A percentile compares a stretch with the other conserved stretches of the same genome.
Evolutionary conservation across 441 rosid genomes (phyloP).

Genomic region (Oxalis stricta): DNA sequence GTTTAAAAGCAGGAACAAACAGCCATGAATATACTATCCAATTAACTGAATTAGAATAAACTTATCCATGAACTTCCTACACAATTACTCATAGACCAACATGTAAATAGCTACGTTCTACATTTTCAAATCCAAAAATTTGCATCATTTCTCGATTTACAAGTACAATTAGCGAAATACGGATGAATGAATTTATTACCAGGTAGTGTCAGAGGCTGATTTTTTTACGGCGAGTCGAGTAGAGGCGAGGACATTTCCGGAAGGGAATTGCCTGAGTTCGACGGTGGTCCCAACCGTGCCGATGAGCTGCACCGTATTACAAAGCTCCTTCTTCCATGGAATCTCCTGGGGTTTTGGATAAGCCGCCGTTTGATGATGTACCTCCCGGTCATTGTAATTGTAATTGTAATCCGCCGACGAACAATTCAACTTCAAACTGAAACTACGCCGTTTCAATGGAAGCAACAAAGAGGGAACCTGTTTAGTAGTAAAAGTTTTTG

Average conservation of each 20-base stretch:
- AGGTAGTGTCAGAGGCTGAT: conserved; percentile 34
- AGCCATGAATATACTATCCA: too few species aligned
- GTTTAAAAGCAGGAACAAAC: background rate
- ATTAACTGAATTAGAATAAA: too few species aligned
- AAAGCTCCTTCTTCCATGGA: conserved; percentile 52
- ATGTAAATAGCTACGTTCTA: too few species aligned
- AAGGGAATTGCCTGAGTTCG: conserved; percentile 37
- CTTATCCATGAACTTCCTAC: too few species aligned
- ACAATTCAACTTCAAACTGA: conserved; percentile 15
- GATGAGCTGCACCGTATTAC: conserved; percentile 41
- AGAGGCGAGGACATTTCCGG: conserved; percentile 48
- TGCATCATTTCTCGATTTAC: too few species aligned
- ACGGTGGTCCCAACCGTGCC: conserved; percentile 37
- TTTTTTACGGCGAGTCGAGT: conserved; percentile 41
- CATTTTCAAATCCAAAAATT: too few species aligned
- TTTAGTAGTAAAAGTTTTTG: too few species aligned
- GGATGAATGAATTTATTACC: conserved; percentile 14
- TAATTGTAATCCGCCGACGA: conserved; percentile 23
- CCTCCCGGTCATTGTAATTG: conserved; percentile 9
- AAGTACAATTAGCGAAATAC: too few species aligned
- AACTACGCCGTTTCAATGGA: background rate
- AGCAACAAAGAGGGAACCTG: too few species aligned
- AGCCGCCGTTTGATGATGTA: conserved; percentile 10
- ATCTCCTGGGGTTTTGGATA: conserved; percentile 32
- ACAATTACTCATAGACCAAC: too few species aligned